phyloP scores from a whole-genome alignment of 2,329 filamentous ascomycete genomes.

The Diaporthe citrichinensis region DNA sequence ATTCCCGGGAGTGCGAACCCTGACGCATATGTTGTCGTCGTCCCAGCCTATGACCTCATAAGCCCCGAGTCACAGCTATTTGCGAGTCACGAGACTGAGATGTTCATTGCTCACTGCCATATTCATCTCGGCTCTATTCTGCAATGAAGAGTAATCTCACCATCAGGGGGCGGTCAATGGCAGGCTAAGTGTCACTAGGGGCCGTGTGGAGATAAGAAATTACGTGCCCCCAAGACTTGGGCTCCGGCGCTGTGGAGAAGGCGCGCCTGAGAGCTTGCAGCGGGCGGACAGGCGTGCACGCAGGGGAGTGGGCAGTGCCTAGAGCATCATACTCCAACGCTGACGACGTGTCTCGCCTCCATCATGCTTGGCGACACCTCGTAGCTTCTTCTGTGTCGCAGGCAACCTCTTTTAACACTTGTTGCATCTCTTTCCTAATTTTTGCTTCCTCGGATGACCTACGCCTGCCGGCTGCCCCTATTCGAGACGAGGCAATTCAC shows the following conservation, averaged over 20 bases:
- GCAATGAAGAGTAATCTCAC: constrained; percentile 30
- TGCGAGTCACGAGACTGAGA: constrained; percentile 8
- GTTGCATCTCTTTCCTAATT: neutral
- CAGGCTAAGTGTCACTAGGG: neutral
- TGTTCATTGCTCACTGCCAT: constrained; percentile 14
- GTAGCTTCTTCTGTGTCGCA: constrained; percentile 1
- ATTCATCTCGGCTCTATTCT: constrained; percentile 35
- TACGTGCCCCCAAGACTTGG: neutral
- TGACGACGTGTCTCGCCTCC: neutral
- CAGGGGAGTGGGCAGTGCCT: neutral
- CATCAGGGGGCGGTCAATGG: constrained; percentile 27
- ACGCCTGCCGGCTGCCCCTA: neutral
- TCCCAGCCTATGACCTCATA: neutral
- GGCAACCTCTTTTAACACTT: neutral
- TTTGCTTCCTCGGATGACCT: neutral
- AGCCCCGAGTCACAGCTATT: neutral
- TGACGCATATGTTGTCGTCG: neutral
- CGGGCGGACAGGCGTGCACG: neutral
- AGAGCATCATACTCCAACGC: constrained; percentile 2
- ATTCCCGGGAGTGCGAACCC: neutral
- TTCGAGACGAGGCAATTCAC: neutral
- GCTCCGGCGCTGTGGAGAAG: neutral
- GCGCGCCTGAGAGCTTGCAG: constrained; percentile 9
- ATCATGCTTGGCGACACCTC: constrained; percentile 3
- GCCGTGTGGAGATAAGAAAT: constrained; percentile 1